Base-by-base conservation (phyloP, 257 asterid species). In the Ajuga chamaepitys region DNA sequence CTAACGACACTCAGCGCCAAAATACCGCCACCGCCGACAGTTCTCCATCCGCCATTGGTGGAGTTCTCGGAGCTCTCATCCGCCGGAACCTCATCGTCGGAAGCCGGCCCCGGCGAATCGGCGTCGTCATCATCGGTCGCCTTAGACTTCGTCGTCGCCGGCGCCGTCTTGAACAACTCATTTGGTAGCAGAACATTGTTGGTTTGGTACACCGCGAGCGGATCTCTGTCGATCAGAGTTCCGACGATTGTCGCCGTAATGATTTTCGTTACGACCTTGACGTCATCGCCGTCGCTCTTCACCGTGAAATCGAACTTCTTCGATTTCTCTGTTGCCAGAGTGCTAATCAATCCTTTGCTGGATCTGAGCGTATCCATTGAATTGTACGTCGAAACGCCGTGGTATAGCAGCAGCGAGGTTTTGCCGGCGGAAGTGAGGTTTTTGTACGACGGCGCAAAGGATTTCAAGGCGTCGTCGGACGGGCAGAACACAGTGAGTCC, bases 401-500 rank as follows among this genome's bases (percentile, higher is more conserved):
- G 98, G 82, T 74, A 88, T 5, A 82, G 58, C 7, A 91, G 51
- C 32, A 88, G 47, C 12, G 91, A 77, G 0, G 74, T 57, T 47
- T 86, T 78, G 0, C 56, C 81, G 12, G 64, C 91, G 26, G 68
- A 30, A 9, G 88, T 84, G 17, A 91, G 73, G 42, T 88, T 88
- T 54, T 78, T 84, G 86, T 78, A 91, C 3, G 71, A 76, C 0
- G 95, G 85, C 82, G 72, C 73, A 78, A 91, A 91, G 10, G 68
- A 41, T 1, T 68, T 70, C 1, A 91, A 4, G 1, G 75, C 78
- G 2, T 72, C 88, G 69, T 88, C 98, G 21, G 78, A 60, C 0
- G 98, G 96, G 58, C 98, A 91, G 70, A 91, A 91, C 9, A 88
- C 74, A 0, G 98, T 86, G 12, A 91, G 66, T 0, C 96, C 98